Conservation (phyloP, 805 yeast species). For the Teunomyces barrocoloradensis region DNA sequence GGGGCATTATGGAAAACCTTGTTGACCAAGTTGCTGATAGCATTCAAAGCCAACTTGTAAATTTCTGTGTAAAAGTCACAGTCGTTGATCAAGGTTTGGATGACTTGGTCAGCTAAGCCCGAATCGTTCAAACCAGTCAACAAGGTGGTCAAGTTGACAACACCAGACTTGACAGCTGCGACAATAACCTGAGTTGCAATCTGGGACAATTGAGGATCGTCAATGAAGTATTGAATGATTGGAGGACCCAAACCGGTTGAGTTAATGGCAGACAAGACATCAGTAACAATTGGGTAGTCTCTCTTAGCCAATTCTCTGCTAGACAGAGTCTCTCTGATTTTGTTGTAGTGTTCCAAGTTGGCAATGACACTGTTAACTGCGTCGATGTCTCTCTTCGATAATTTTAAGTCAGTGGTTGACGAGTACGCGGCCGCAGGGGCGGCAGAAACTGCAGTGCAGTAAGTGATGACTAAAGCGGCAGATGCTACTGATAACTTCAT, state of each 20-base stretch:
- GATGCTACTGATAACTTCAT: slow-evolving; percentile 13
- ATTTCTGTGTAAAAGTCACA: slow-evolving; percentile 40
- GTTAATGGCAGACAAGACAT: slow-evolving; percentile 36
- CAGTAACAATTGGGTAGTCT: slow-evolving; percentile 40
- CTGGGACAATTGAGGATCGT: slow-evolving; percentile 29
- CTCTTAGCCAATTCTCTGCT: slow-evolving; percentile 30
- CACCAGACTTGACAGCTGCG: slow-evolving; percentile 28
- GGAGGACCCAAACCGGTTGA: slow-evolving; percentile 36
- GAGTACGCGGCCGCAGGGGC: slow-evolving; percentile 16
- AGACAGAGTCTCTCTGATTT: slow-evolving; percentile 26
- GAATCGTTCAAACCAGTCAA: slow-evolving; percentile 40
- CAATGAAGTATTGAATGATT: slow-evolving; percentile 31
- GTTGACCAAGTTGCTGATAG: slow-evolving; percentile 29
- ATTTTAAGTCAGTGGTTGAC: slow-evolving; percentile 13
- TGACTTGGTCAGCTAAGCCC: slow-evolving; percentile 39
- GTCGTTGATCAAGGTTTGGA: slow-evolving; percentile 33
- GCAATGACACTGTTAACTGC: slow-evolving; percentile 27
- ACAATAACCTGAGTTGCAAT: slow-evolving; percentile 28
- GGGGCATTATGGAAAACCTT: not conserved
- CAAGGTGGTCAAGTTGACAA: slow-evolving; percentile 34
- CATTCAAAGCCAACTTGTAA: slow-evolving; percentile 32
- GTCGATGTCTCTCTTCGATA: slow-evolving; percentile 19
- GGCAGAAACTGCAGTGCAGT: slow-evolving; percentile 19
- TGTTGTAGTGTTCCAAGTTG: slow-evolving; percentile 24
- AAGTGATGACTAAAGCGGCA: slow-evolving; percentile 8